These are phyloP conservation scores for Acacia concinna DNA, from an alignment of 331 rosid species.

Conservation along the genomic window DNA sequence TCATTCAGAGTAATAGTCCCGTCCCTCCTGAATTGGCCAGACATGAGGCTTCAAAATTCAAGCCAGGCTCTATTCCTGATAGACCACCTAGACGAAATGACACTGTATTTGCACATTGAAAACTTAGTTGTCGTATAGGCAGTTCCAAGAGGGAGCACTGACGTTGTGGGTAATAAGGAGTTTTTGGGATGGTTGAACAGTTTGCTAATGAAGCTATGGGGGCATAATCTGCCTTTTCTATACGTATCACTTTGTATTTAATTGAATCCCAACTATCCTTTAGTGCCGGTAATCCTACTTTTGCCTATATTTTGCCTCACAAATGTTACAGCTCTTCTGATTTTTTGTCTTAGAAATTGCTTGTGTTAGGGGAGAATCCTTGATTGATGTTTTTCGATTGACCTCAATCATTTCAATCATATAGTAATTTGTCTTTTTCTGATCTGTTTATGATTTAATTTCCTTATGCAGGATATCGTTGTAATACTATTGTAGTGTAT, in stretches of 20 bases:
- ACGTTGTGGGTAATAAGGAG: neutral
- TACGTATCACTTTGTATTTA: slow-evolving; percentile 30
- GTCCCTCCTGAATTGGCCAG: slow-evolving; percentile 30
- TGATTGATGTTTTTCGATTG: slow-evolving; percentile 25
- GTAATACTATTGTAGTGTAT: neutral
- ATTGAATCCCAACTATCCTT: slow-evolving; percentile 10
- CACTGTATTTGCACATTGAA: slow-evolving; percentile 64
- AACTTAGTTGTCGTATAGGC: slow-evolving; percentile 17
- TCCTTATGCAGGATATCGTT: neutral
- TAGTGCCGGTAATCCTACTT: slow-evolving; percentile 20
- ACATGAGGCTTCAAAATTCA: slow-evolving; percentile 66
- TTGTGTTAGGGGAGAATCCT: slow-evolving; percentile 17
- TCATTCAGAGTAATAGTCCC: neutral
- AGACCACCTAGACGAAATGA: slow-evolving; percentile 67
- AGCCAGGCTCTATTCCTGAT: slow-evolving; percentile 56
- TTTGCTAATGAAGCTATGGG: slow-evolving; percentile 33
- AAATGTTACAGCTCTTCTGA: slow-evolving; percentile 26
- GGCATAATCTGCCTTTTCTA: slow-evolving; percentile 29
- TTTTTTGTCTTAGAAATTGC: slow-evolving; percentile 35
- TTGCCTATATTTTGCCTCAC: slow-evolving; percentile 31
- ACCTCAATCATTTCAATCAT: slow-evolving; percentile 17
- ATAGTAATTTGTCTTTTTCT: neutral
- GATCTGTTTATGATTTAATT: slow-evolving; percentile 12
- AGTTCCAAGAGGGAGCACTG: slow-evolving; percentile 3
- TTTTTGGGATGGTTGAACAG: slow-evolving; percentile 15